phyloP scores from a whole-genome alignment of 2,329 filamentous ascomycete genomes.

The Colletotrichum navitas region DNA sequence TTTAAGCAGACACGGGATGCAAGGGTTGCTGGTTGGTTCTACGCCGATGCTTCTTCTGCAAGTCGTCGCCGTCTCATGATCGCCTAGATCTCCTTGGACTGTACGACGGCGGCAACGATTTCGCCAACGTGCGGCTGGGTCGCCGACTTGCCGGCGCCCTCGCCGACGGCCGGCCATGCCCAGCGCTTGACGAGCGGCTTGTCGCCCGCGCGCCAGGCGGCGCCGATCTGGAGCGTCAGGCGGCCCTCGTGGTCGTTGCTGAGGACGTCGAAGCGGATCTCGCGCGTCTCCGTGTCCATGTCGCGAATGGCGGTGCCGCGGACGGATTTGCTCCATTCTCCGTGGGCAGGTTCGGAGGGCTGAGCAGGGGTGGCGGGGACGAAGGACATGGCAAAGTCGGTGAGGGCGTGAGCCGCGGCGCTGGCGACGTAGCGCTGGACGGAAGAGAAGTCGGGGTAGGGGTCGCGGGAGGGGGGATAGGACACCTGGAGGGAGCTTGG shows the following conservation, averaged over 20 bases:
- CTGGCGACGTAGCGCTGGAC: slow-evolving; percentile 61
- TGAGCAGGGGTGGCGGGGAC: slow-evolving; percentile 16
- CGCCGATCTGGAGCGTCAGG: slow-evolving; percentile 45
- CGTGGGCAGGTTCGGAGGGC: slow-evolving; percentile 17
- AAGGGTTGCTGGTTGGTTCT: not conserved
- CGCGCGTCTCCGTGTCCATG: slow-evolving; percentile 46
- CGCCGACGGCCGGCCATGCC: slow-evolving; percentile 48
- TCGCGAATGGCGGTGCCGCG: slow-evolving; percentile 52
- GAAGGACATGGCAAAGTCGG: slow-evolving; percentile 51
- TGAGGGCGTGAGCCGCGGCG: slow-evolving; percentile 57
- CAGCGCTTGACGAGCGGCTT: slow-evolving; percentile 45
- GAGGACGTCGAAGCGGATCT: slow-evolving; percentile 51
- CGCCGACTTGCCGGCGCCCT: not conserved
- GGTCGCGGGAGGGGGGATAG: slow-evolving; percentile 59
- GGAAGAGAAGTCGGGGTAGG: slow-evolving; percentile 59
- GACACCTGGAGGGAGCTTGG: slow-evolving; percentile 51
- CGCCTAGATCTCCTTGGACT: slow-evolving; percentile 35
- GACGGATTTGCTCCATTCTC: slow-evolving; percentile 49
- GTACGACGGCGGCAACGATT: slow-evolving; percentile 36
- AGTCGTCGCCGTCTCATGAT: not conserved
- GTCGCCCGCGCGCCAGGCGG: slow-evolving; percentile 39
- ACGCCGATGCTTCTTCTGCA: not conserved
- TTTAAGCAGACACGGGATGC: not conserved
- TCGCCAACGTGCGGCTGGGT: slow-evolving; percentile 15
- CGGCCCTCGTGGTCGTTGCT: slow-evolving; percentile 41